Percentiles rank a stretch among this genome's conserved stretches.
Conservation (phyloP, 768 basidiomycete genomes). For the Phaffia tasmanica region DNA sequence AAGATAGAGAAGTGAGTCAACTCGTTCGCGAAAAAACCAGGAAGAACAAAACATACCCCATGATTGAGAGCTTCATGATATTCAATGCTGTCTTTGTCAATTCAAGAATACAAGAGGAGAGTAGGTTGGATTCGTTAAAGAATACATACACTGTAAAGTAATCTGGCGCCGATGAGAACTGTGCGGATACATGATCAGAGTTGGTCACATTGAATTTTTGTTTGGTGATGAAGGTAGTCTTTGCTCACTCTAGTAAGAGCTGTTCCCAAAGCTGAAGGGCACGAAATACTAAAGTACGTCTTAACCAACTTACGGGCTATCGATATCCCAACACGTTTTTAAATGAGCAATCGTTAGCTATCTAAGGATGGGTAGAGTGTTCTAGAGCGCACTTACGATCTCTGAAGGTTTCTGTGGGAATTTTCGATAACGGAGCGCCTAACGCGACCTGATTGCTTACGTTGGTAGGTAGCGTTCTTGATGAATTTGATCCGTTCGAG, state of each 20-base stretch:
- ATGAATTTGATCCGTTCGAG: too few species aligned
- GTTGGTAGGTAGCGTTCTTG: not conserved
- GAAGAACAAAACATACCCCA: too few species aligned
- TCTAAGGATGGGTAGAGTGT: not conserved
- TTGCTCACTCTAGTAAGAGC: conserved; percentile 47
- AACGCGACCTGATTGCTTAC: not conserved
- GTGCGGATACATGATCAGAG: conserved; percentile 23
- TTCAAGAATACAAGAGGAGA: not conserved
- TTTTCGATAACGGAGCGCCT: not conserved
- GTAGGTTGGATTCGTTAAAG: not conserved
- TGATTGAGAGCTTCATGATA: too few species aligned
- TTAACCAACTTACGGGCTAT: conserved; percentile 48
- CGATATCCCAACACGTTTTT: not conserved
- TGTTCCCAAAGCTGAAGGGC: conserved; percentile 67
- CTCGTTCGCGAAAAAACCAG: not conserved
- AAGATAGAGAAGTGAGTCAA: not conserved
- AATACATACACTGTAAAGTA: conserved; percentile 58
- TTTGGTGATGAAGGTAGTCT: too few species aligned
- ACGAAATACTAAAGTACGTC: conserved; percentile 74
- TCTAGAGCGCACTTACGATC: not conserved
- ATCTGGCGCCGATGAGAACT: conserved; percentile 77
- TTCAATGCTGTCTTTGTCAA: not conserved
- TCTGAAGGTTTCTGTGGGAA: not conserved
- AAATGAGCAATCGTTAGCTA: too few species aligned
- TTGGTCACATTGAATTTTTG: too few species aligned